Evolutionary conservation across 768 basidiomycete species (phyloP), one percentile per base, ranked within the genome.

Genomic region (Psilocybe subaeruginosa): DNA sequence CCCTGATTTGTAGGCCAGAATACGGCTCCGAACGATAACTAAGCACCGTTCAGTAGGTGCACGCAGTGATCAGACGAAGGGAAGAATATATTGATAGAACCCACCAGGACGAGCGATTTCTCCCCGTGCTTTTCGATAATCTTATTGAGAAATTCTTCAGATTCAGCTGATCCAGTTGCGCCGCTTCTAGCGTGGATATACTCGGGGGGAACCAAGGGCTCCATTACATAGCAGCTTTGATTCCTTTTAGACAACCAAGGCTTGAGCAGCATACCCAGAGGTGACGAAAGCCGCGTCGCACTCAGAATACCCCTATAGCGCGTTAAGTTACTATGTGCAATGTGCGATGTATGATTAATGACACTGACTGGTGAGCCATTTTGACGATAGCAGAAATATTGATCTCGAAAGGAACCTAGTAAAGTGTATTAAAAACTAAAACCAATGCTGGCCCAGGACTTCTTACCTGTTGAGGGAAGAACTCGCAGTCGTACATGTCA

Each of bases 11-110:
- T 23, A 8, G 64, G 64, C 58, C 61, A 65, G 46, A 62, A 59
- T 19, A 19, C 31, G 8, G 62, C 61, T 11, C 65, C 65, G 29
- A 66, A 63, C 9, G 65, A 66, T 16, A 66, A 52, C 62, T 66
- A 48, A n/a, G 3, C 8, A 11, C 11, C 7, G 2, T 4, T 3
- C 27, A 33, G 33, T 35, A 35, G 3, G 4, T 27, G 9, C 8
- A 39, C 14, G 11, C 33, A 7, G 33, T 23, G 23, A 23, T 23
- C 23, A 23, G 2, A 16, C 3, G 6, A 8, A 12, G 12, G 45
- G 39, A 27, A 23, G 14, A 16, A 41, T 33, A 9, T 2, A 8
- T 8, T 14, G 16, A 4, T 12, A 7, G 6, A 4, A 59, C 62
- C 31, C 27, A 64, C 63, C 17, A 60, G 47, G n/a, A 64, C 17